Base-by-base conservation (phyloP, 495 filamentous ascomycete genomes). In the Aspergillus homomorphus region DNA sequence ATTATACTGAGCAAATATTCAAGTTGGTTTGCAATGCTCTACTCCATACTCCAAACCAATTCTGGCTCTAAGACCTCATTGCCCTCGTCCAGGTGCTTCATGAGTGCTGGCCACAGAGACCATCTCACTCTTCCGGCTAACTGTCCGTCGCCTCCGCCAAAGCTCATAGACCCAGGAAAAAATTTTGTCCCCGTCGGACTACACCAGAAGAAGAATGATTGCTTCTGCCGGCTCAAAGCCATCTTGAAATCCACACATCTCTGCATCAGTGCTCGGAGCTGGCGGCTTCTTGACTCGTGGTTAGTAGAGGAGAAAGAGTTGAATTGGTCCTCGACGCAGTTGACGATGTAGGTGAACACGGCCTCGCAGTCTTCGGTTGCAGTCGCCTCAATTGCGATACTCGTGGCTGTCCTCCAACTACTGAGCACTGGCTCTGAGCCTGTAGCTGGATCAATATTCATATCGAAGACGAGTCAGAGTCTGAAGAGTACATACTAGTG, bases 111-210 rank as follows among this genome's bases (percentile, higher is more conserved):
- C 51, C 51, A 53, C 30, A 53, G 51, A 41, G 30, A 53, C 18
- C 30, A 44, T 43, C 51, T 21, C 18, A 53, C 51, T 14, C 21
- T 43, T 28, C 28, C 54, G 54, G 42, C 16, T 21, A 48, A 12
- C 15, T 45, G 15, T 22, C 45, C 54, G n/a, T 50, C 54, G 7
- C 54, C 54, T 15, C 54, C 54, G 4, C 23, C 54, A 42, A 57
- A 42, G 2, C 19, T 51, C 54, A 57, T 57, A 5, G 24, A 19
- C 19, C 42, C 2, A 3, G 54, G 45, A 1, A 2, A 22, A 41
- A 43, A 51, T 10, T 45, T 21, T 0, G 15, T 15, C 0, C 55
- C 55, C 0, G n/a, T 2, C 1, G 28, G 30, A 21, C 28, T 44
- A 23, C 22, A 45, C 20, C 9, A 33, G 19, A 57, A 57, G 21